Conservation (phyloP, 2,329 filamentous ascomycete species). For the Sphaerulina vaccinii region DNA sequence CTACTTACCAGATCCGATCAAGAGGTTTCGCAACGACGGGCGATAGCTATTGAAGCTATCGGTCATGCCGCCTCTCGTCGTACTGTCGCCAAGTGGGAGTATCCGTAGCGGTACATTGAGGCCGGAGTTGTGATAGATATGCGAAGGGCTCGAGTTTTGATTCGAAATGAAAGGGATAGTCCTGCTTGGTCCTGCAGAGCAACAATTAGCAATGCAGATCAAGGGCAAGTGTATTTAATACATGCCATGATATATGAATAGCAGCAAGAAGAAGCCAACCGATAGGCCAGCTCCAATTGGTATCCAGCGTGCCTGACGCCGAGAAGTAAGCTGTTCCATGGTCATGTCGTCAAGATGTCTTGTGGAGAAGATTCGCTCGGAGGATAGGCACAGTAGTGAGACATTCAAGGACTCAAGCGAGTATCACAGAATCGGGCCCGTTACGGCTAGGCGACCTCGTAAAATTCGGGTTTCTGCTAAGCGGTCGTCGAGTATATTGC, state of each 20-base stretch:
- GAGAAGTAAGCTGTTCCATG: not conserved
- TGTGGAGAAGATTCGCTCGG: not conserved
- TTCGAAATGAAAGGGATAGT: not conserved
- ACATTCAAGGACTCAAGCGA: not conserved
- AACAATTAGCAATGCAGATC: not conserved
- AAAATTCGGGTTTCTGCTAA: not conserved
- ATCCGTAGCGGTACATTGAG: constrained; percentile 10
- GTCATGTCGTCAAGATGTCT: not conserved
- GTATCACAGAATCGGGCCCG: not conserved
- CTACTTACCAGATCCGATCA: constrained; percentile 12
- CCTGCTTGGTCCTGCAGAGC: not conserved
- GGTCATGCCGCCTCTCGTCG: constrained; percentile 9
- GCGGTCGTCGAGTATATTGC: not conserved
- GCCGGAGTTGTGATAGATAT: not conserved
- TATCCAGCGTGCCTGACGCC: constrained; percentile 1
- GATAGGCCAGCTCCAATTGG: not conserved
- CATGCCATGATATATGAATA: constrained; percentile 1
- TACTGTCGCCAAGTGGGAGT: constrained; percentile 15
- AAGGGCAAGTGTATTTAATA: not conserved
- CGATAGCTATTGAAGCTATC: constrained; percentile 16
- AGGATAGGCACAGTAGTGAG: not conserved
- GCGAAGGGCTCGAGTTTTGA: no score
- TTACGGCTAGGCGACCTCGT: not conserved
- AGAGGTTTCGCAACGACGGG: constrained; percentile 13
- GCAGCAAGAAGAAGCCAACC: not conserved